These are phyloP conservation scores for Alopecurus myosuroides DNA, from an alignment of 176 grass and related monocot species.

Conservation along the genomic window DNA sequence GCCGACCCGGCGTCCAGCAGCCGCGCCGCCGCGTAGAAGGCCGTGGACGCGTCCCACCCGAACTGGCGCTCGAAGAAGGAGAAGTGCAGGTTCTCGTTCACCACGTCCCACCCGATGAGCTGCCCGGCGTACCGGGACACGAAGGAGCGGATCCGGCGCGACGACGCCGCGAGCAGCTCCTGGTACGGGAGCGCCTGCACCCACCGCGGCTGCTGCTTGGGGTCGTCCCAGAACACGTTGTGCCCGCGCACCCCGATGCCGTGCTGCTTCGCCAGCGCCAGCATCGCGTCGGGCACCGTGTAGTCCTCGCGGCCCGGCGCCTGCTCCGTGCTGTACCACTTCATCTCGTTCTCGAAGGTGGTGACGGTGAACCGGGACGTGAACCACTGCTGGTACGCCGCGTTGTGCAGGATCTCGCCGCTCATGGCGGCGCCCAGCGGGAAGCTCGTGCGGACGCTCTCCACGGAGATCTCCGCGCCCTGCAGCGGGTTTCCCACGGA, in stretches of 20 bases:
- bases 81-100: constrained; percentile 77
- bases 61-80: constrained; percentile 57
- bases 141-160: constrained; percentile 25
- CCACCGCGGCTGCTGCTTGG: constrained; percentile 21
- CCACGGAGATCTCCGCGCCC: constrained; percentile 42
- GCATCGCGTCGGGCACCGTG: constrained; percentile 49
- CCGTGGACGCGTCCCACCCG: constrained; percentile 48
- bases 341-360: constrained; percentile 90
- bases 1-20: constrained; percentile 45
- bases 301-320: constrained; percentile 40
- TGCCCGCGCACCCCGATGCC: constrained; percentile 42
- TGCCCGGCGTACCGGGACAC: constrained; percentile 42
- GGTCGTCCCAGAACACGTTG: constrained; percentile 73
- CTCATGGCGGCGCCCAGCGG: constrained; percentile 61
- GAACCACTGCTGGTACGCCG: constrained; percentile 55
- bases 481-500: constrained; percentile 30
- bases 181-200: neutral
- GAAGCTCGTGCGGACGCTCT: constrained; percentile 35
- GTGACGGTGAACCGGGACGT: constrained; percentile 54
- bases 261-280: constrained; percentile 32
- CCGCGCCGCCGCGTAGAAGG: constrained; percentile 53
- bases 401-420: constrained; percentile 42
- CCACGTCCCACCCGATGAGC: constrained; percentile 73
- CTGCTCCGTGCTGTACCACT: constrained; percentile 61
- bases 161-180: constrained; percentile 23